phyloP scores from a whole-genome alignment of 2,329 filamentous ascomycete species.

The Phialocephala sp. region DNA sequence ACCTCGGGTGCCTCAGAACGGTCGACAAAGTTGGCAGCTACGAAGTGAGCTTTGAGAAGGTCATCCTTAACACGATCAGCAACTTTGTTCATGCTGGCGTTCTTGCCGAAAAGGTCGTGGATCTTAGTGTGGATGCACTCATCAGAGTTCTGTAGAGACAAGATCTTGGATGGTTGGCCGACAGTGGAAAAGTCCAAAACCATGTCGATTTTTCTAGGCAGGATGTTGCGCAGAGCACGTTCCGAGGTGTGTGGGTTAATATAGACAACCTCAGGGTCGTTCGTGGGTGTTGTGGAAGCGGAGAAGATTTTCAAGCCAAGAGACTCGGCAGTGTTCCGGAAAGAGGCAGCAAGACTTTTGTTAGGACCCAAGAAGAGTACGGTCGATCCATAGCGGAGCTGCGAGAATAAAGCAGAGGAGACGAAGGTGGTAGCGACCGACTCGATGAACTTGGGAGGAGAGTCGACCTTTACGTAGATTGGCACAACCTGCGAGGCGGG shows the following conservation, averaged over 20 bases:
- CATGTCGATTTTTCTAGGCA: conserved; percentile 24
- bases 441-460: conserved; percentile 25
- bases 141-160: conserved; percentile 17
- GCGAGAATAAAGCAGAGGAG: conserved; percentile 19
- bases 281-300: conserved; percentile 18
- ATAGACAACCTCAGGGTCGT: conserved; percentile 18
- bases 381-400: conserved; percentile 23
- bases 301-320: conserved; percentile 20
- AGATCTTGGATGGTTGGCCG: conserved; percentile 20
- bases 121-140: conserved; percentile 23
- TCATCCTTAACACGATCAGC: conserved; percentile 21
- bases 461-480: conserved; percentile 25
- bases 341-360: conserved; percentile 19
- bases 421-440: conserved; percentile 23
- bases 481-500: conserved; percentile 19
- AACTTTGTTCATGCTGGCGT: conserved; percentile 18
- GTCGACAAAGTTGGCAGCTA: conserved; percentile 26
- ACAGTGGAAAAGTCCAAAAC: conserved; percentile 20
- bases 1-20: conserved; percentile 16
- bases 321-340: conserved; percentile 18
- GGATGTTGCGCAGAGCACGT: conserved; percentile 18
- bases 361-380: conserved; percentile 20
- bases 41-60: conserved; percentile 24
- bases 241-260: conserved; percentile 24
- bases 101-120: conserved; percentile 22